Evolutionary conservation across 2,329 filamentous ascomycete genomes (phyloP).

Genomic region (Blumeria graminis): DNA sequence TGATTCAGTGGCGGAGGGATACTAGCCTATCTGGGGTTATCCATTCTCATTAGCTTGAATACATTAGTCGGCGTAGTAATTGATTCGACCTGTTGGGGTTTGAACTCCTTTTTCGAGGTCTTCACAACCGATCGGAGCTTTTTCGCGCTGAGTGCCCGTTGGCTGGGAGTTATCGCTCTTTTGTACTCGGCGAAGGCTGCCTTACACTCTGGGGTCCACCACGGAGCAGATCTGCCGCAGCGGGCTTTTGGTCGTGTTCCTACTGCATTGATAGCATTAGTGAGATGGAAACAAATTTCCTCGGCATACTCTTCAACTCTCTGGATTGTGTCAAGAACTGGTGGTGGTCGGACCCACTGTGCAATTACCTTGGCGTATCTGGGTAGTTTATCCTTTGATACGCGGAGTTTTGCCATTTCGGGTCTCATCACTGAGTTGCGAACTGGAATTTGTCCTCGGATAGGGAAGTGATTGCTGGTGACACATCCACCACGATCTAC

Average conservation of each 20-base stretch:
- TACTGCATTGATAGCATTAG: background rate
- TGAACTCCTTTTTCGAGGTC: background rate
- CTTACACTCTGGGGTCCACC: too few species aligned
- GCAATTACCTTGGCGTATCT: background rate
- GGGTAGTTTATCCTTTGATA: background rate
- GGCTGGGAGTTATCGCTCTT: background rate
- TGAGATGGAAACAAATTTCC: background rate
- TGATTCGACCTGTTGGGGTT: background rate
- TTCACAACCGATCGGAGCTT: background rate
- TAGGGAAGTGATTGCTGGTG: background rate
- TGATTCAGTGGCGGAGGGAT: background rate
- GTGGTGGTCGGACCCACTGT: background rate
- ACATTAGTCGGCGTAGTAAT: background rate
- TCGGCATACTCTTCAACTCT: background rate
- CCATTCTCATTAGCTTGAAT: background rate
- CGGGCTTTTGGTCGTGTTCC: background rate
- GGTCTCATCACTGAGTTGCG: background rate
- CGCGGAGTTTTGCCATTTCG: background rate
- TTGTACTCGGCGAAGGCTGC: background rate
- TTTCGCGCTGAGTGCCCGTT: background rate
- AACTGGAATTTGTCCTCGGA: background rate
- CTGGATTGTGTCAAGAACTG: background rate
- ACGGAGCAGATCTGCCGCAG: too few species aligned
- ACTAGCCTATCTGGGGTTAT: background rate
- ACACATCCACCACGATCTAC: background rate